These are phyloP conservation scores for Huntiella moniliformis DNA, from an alignment of 2,329 filamentous ascomycete species.

Conservation along the genomic window DNA sequence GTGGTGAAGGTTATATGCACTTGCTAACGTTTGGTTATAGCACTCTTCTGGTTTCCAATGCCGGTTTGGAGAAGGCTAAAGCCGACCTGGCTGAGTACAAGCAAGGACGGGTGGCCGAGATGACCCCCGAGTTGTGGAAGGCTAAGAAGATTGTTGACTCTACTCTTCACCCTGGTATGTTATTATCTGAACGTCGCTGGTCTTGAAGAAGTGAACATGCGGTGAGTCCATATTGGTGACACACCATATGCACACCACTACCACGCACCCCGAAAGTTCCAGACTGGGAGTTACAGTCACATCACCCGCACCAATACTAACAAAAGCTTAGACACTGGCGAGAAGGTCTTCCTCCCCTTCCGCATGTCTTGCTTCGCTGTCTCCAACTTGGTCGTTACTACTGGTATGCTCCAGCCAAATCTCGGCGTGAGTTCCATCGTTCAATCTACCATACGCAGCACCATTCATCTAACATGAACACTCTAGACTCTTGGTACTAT, in stretches of 20 bases:
- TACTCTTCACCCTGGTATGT: conserved; percentile 77
- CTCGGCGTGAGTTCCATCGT: conserved; percentile 36
- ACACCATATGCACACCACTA: not conserved
- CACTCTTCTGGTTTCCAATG: conserved; percentile 62
- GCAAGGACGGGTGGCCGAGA: conserved; percentile 54
- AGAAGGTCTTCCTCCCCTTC: conserved; percentile 83
- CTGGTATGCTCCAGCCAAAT: conserved; percentile 87
- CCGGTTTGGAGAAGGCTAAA: conserved; percentile 75
- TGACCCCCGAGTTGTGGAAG: conserved; percentile 82
- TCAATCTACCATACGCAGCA: not conserved
- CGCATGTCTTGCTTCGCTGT: conserved; percentile 94
- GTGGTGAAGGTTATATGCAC: not conserved
- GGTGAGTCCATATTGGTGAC: not conserved
- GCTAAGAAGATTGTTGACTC: conserved; percentile 97
- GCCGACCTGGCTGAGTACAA: conserved; percentile 68
- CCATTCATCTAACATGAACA: conserved; percentile 8
- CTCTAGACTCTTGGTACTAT: conserved; percentile 60
- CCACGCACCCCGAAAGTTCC: not conserved
- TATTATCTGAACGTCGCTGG: not conserved
- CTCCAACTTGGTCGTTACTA: conserved; percentile 85
- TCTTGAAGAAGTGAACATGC: not conserved
- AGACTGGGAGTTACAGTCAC: too few species aligned
- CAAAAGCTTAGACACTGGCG: conserved; percentile 54
- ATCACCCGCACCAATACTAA: not conserved
- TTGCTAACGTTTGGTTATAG: conserved; percentile 26